Conservation (phyloP, 352 stramenopile species). For the Bremia lactucae region DNA sequence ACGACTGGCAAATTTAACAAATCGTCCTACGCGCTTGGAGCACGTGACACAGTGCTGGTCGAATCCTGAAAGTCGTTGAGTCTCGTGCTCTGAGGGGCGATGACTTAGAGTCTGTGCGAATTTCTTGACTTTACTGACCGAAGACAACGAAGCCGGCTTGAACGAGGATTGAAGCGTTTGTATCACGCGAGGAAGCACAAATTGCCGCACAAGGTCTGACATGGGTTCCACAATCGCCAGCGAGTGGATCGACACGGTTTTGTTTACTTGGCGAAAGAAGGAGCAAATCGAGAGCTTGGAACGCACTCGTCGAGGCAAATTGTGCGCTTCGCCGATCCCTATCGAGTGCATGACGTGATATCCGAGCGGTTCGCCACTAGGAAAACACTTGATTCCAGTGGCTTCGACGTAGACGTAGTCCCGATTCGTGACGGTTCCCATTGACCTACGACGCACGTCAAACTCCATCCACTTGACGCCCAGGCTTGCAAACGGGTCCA, state of each 20-base stretch:
- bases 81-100: slow-evolving; percentile 9
- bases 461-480: slow-evolving; percentile 25
- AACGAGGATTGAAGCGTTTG: slow-evolving; percentile 15
- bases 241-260: slow-evolving; percentile 19
- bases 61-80: background rate
- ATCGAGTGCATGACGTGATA: slow-evolving; percentile 53
- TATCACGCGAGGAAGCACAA: slow-evolving; percentile 15
- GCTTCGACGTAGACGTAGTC: slow-evolving; percentile 40
- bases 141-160: slow-evolving; percentile 2
- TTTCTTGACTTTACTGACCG: slow-evolving; percentile 9
- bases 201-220: slow-evolving; percentile 8
- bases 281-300: slow-evolving; percentile 25
- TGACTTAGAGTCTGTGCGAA: slow-evolving; percentile 9
- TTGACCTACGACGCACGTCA: slow-evolving; percentile 22
- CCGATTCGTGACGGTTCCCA: slow-evolving; percentile 25
- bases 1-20: slow-evolving; percentile 6
- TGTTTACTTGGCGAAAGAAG: slow-evolving; percentile 21
- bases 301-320: slow-evolving; percentile 19
- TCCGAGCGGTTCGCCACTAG: slow-evolving; percentile 21
- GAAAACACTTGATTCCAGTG: slow-evolving; percentile 22
- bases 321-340: slow-evolving; percentile 22
- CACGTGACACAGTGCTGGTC: slow-evolving; percentile 15
- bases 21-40: slow-evolving; percentile 6
- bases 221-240: slow-evolving; percentile 16
- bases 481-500: slow-evolving; percentile 25